A percentile compares a stretch with the other conserved stretches of the same genome.
Conservation (phyloP, 345 rosid genomes). For the Citrus unshiu region DNA sequence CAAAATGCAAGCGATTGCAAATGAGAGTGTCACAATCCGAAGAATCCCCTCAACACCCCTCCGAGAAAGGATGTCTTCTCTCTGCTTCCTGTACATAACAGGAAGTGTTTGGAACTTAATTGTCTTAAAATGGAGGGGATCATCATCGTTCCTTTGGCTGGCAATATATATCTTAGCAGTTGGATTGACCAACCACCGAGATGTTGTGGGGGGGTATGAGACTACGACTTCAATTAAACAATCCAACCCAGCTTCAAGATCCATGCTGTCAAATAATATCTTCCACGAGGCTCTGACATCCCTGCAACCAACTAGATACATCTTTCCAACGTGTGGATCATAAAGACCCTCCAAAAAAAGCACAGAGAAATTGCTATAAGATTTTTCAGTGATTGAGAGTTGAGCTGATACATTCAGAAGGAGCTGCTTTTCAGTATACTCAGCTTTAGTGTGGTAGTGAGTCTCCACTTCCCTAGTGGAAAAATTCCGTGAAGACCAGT, state of each 20-base stretch:
- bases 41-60: constrained; percentile 77
- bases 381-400: constrained; percentile 39
- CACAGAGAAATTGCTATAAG: constrained; percentile 53
- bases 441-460: constrained; percentile 49
- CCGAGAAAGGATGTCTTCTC: constrained; percentile 80
- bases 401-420: constrained; percentile 84
- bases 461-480: constrained; percentile 32
- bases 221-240: constrained; percentile 59
- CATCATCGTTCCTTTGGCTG: constrained; percentile 69
- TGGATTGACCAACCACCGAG: constrained; percentile 78
- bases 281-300: constrained; percentile 82
- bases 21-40: constrained; percentile 62
- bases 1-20: constrained; percentile 61
- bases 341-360: constrained; percentile 82
- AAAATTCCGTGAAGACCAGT: constrained; percentile 41
- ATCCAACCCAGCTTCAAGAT: constrained; percentile 86
- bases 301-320: constrained; percentile 90
- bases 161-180: constrained; percentile 62
- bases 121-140: constrained; percentile 57
- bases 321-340: constrained; percentile 62
- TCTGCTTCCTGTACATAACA: constrained; percentile 63
- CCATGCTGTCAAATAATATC: constrained; percentile 62
- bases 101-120: constrained; percentile 63
- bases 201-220: constrained; percentile 74
- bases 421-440: constrained; percentile 72